Evolutionary conservation across 2,329 filamentous ascomycete species (phyloP), one percentile per base, ranked within the genome.

Genomic region (Cadophora malorum): DNA sequence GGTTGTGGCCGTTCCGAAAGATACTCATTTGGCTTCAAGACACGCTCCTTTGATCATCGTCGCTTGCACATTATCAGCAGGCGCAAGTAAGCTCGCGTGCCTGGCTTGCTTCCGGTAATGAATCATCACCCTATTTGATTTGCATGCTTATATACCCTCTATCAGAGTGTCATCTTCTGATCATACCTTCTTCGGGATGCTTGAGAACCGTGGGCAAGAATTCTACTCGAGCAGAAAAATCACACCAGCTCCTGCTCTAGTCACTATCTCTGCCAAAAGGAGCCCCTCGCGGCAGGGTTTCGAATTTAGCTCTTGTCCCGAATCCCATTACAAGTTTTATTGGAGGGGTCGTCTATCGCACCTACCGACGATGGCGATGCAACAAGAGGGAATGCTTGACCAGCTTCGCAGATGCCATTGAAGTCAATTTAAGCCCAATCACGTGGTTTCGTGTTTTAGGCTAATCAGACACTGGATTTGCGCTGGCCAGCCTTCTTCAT

Each of bases 391-490:
- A 49, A 21, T 49, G 45, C 45, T 21, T 49, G n/a, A 45, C 4
- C 12, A 16, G 16, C 41, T 19, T 14, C 16, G 41, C 8, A 14
- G n/a, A 49, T 49, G 45, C 6, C 7, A 21, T 28, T 49, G 45
- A 49, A 49, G 45, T 49, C 45, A 49, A n/a, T 49, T 49, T 49
- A 49, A 49, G 45, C 45, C 45, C 45, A 19, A 21, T 49, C 45
- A 49, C 45, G 45, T 49, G 45, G 7, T 14, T 21, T 49, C 4
- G 45, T 49, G 45, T 49, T 21, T 21, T 19, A 21, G 45, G n/a
- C n/a, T 49, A 49, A 21, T 21, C 45, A 6, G 41, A 47, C 45
- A n/a, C 45, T 47, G 16, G 19, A 47, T 19, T 45, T 16, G 45
- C 45, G 45, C 45, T 21, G 45, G 45, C 4, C 16, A 47, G 21